Conservation (phyloP, 495 filamentous ascomycete genomes). For the Penicillium riverlandense region DNA sequence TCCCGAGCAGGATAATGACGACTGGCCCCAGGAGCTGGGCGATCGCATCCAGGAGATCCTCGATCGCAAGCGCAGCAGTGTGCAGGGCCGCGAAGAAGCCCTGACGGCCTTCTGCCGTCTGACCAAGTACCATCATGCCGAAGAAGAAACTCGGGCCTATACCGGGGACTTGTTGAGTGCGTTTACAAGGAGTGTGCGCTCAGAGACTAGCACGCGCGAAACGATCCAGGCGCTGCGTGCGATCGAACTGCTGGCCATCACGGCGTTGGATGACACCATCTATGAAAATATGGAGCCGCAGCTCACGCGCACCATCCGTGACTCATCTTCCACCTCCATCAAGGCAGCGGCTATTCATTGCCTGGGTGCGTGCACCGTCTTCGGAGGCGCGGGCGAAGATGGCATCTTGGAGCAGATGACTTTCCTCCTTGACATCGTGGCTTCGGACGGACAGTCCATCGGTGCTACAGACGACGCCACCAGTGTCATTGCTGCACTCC, state of each 20-base stretch:
- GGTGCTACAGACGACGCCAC: constrained; percentile 65
- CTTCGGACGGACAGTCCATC: constrained; percentile 72
- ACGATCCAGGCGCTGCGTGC: constrained; percentile 64
- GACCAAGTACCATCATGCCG: constrained; percentile 64
- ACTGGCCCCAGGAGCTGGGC: constrained; percentile 60
- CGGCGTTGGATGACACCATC: constrained; percentile 59
- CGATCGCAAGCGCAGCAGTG: constrained; percentile 78
- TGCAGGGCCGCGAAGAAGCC: constrained; percentile 69
- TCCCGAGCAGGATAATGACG: constrained; percentile 46
- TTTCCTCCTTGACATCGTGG: constrained; percentile 76
- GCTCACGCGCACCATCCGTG: constrained; percentile 64
- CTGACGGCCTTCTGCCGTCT: constrained; percentile 64
- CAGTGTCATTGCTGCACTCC: constrained; percentile 77
- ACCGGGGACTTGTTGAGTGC: constrained; percentile 61
- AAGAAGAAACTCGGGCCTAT: constrained; percentile 55
- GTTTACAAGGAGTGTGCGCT: constrained; percentile 66
- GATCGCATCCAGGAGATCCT: constrained; percentile 74
- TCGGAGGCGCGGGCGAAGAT: constrained; percentile 66
- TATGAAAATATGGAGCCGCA: constrained; percentile 57
- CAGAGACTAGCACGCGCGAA: constrained; percentile 66
- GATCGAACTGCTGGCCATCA: constrained; percentile 69
- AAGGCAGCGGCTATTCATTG: constrained; percentile 74
- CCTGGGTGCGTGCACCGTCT: constrained; percentile 65
- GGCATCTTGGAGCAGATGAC: constrained; percentile 72
- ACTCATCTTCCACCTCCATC: constrained; percentile 54